Evolutionary conservation across 257 asterid genomes (phyloP).

Genomic region (Ajuga chamaepitys): DNA sequence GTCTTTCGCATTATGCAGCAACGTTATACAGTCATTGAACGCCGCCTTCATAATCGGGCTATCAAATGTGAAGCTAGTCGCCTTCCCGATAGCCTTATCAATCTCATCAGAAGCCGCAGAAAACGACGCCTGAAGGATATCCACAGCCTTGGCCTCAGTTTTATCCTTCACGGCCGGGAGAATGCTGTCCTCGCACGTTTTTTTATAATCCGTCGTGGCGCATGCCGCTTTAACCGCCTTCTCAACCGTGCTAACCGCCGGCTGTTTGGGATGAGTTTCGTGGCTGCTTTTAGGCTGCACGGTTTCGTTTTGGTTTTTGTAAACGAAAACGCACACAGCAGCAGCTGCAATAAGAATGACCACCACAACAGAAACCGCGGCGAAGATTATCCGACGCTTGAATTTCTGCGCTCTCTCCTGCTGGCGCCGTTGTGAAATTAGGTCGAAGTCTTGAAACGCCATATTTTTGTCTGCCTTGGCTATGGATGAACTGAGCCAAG

Average conservation of each 20-base stretch:
- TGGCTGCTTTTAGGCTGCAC: background rate
- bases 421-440: constrained; percentile 59
- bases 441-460: constrained; percentile 98
- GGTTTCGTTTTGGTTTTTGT: constrained; percentile 12
- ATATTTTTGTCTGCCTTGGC: constrained; percentile 54
- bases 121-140: constrained; percentile 50
- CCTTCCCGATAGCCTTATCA: constrained; percentile 29
- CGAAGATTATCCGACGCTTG: constrained; percentile 33
- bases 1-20: constrained; percentile 55
- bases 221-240: constrained; percentile 51
- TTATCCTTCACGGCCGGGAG: constrained; percentile 28
- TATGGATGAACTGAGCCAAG: constrained; percentile 54
- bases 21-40: constrained; percentile 45
- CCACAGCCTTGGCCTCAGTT: constrained; percentile 25
- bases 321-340: constrained; percentile 32
- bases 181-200: constrained; percentile 55
- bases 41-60: constrained; percentile 47
- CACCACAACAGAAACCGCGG: constrained; percentile 22
- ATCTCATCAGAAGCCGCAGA: constrained; percentile 34
- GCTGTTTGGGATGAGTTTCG: background rate
- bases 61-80: constrained; percentile 27
- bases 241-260: constrained; percentile 5
- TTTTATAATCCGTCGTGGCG: constrained; percentile 46
- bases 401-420: constrained; percentile 36
- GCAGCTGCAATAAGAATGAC: constrained; percentile 41